Base-by-base conservation (phyloP, 73 alveolate species). In the Uronychia binucleata region DNA sequence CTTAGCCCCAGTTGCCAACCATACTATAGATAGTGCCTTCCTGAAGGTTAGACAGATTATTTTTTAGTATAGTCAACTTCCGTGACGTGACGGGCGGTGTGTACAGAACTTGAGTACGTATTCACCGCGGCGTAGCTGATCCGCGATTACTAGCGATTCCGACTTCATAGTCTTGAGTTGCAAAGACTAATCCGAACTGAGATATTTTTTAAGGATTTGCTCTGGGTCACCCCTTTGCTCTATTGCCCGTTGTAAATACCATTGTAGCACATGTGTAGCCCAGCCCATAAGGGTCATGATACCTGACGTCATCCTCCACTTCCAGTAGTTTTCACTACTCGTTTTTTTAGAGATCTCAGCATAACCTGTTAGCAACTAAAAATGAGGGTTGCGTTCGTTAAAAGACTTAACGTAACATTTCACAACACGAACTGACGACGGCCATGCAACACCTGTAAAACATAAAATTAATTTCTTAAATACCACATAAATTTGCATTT, bases 41-140 rank as follows among this genome's bases (percentile, higher is more conserved):
- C n/a, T n/a, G n/a, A n/a, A n/a, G n/a, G n/a, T n/a, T n/a, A n/a
- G n/a, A n/a, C n/a, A n/a, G n/a, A n/a, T n/a, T n/a, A n/a, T n/a
- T n/a, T n/a, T n/a, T n/a, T n/a, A n/a, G n/a, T n/a, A n/a, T n/a
- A n/a, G n/a, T n/a, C n/a, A n/a, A n/a, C n/a, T n/a, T n/a, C n/a
- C n/a, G n/a, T n/a, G 77, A 90, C 90, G 90, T 87, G 93, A 87
- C 60, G 93, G 93, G 93, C 93, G 85, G 93, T 87, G 93, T 87
- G 93, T 87, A 81, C 93, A 87, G 83, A 67, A 77, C 58, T 57
- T 74, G 90, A 59, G 27, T 25, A 1, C 11, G 0, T 28, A 87
- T 87, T 87, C 93, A 87, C 93, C 93, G 93, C 34, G 33, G 26
- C 93, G 28, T 87, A 11, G n/a, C 78, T 87, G 30, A 82, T 87